phyloP scores from a whole-genome alignment of 2,329 filamentous ascomycete species.

The Ophioceras dolichostomum region DNA sequence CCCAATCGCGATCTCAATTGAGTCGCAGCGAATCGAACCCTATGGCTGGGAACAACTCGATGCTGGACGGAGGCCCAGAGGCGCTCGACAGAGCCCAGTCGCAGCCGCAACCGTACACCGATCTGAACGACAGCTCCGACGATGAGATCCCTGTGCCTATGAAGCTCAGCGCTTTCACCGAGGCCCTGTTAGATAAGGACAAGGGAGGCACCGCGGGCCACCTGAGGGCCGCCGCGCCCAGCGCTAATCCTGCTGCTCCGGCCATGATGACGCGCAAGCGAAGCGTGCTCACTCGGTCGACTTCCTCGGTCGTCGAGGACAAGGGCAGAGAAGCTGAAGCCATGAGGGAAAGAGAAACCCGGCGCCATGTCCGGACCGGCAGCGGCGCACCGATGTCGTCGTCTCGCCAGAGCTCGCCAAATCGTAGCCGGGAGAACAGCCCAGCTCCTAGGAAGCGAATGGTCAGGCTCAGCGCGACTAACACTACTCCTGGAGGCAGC shows the following conservation, averaged over 20 bases:
- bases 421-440: conserved; percentile 34
- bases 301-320: conserved; percentile 28
- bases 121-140: conserved; percentile 76
- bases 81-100: conserved; percentile 6
- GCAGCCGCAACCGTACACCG: conserved; percentile 32
- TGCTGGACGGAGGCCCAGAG: no score
- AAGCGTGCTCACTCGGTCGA: conserved; percentile 33
- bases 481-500: conserved; percentile 25
- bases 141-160: conserved; percentile 86
- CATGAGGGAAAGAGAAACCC: conserved; percentile 13
- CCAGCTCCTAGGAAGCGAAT: conserved; percentile 41
- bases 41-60: conserved; percentile 8
- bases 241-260: conserved; percentile 28
- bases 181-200: conserved; percentile 68
- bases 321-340: conserved; percentile 12
- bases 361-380: conserved; percentile 32
- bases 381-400: conserved; percentile 31
- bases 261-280: conserved; percentile 40
- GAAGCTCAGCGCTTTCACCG: conserved; percentile 87
- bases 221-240: no score
- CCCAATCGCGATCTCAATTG: conserved; percentile 31
- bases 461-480: conserved; percentile 35
- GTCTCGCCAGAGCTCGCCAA: no score
- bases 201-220: no score
- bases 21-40: conserved; percentile 33